phyloP scores from a whole-genome alignment of 768 basidiomycete genomes.

The Tephrocybe sp. region DNA sequence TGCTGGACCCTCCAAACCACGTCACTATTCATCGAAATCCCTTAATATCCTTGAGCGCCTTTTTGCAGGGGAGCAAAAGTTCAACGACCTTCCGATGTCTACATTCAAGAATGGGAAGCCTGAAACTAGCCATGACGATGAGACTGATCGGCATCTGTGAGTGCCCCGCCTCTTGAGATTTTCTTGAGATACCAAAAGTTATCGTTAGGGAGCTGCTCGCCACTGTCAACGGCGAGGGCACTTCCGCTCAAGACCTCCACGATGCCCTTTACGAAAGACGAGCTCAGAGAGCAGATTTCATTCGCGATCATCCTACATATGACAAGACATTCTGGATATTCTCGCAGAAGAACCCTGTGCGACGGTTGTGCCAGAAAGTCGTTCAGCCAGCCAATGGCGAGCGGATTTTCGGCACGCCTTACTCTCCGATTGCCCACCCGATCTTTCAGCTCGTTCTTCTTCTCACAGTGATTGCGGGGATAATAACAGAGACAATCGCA shows the following conservation, averaged over 20 bases:
- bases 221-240: constrained; percentile 54
- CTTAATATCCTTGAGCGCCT: constrained; percentile 62
- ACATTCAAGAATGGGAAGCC: constrained; percentile 47
- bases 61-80: constrained; percentile 56
- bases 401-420: constrained; percentile 80
- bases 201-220: constrained; percentile 66
- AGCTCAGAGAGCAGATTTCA: constrained; percentile 84
- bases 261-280: constrained; percentile 70
- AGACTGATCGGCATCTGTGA: constrained; percentile 75
- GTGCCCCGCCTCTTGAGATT: constrained; percentile 23
- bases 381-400: constrained; percentile 84
- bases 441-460: constrained; percentile 77
- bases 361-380: constrained; percentile 77
- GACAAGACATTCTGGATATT: constrained; percentile 92
- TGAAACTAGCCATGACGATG: constrained; percentile 43
- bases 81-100: constrained; percentile 59
- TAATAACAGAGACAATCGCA: constrained; percentile 80
- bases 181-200: background rate
- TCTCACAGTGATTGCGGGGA: constrained; percentile 74
- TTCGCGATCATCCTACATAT: constrained; percentile 83
- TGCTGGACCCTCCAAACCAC: constrained; percentile 30
- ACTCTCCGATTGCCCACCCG: constrained; percentile 62
- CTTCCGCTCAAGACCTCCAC: constrained; percentile 49
- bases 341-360: constrained; percentile 72
- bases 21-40: constrained; percentile 57